Percentiles rank a stretch among this genome's conserved stretches.
phyloP scores from a whole-genome alignment of 2,329 filamentous ascomycete species.

The Ophiostoma montium region DNA sequence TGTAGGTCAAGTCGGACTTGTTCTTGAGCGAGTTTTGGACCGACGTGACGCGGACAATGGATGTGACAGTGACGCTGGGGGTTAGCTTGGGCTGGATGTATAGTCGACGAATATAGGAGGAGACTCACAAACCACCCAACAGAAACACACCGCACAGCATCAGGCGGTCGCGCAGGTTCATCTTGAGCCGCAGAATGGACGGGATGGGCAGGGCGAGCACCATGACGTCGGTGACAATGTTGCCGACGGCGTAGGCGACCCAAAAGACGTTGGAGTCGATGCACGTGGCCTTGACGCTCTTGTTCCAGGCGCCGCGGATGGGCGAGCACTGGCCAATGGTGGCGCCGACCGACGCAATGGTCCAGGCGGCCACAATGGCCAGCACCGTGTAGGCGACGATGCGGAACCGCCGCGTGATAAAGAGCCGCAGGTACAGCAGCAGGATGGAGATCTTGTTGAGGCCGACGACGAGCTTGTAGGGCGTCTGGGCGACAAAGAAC shows the following conservation, averaged over 20 bases:
- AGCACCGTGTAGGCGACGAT: slow-evolving; percentile 27
- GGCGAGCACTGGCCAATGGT: slow-evolving; percentile 38
- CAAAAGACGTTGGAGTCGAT: slow-evolving; percentile 26
- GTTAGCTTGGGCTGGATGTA: too few relatives aligned
- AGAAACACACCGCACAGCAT: slow-evolving; percentile 28
- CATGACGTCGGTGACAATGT: slow-evolving; percentile 25
- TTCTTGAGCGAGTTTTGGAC: slow-evolving; percentile 10
- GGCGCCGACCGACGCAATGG: slow-evolving; percentile 27
- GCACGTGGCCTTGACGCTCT: slow-evolving; percentile 26
- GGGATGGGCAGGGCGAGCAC: slow-evolving; percentile 33
- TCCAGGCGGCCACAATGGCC: slow-evolving; percentile 29
- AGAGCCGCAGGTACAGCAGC: slow-evolving; percentile 39
- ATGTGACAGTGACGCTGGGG: slow-evolving; percentile 7
- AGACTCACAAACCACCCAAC: slow-evolving; percentile 28
- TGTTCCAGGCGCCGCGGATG: slow-evolving; percentile 31
- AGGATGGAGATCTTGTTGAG: slow-evolving; percentile 38
- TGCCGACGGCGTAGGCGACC: too few relatives aligned
- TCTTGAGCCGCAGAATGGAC: slow-evolving; percentile 30
- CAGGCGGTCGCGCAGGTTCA: slow-evolving; percentile 26
- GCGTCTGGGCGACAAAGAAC: slow-evolving; percentile 36
- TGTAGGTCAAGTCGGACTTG: slow-evolving; percentile 7
- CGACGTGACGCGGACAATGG: slow-evolving; percentile 7
- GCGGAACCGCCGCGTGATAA: slow-evolving; percentile 32
- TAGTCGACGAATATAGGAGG: too few relatives aligned
- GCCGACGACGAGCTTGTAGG: slow-evolving; percentile 40